Percentiles rank a stretch among this genome's conserved stretches.
Conservation (phyloP, 495 filamentous ascomycete genomes). For the Neurospora discreta region DNA sequence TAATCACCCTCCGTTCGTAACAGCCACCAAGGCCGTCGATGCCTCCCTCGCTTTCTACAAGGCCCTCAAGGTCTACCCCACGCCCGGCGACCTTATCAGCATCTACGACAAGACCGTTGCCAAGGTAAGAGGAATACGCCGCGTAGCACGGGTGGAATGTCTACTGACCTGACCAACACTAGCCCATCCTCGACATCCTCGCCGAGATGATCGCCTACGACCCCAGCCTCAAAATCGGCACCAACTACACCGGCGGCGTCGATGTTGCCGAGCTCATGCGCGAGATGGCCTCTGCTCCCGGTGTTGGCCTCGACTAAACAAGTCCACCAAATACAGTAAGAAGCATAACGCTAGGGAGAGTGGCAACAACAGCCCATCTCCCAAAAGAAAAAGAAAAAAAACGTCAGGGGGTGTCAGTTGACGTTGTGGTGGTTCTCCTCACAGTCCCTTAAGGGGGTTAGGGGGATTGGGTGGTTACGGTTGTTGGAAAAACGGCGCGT, state of each 20-base stretch:
- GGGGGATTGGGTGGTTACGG: neutral
- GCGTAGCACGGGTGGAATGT: neutral
- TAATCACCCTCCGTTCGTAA: neutral
- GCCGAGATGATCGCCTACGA: conserved; percentile 97
- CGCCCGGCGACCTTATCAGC: conserved; percentile 78
- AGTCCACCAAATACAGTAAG: neutral
- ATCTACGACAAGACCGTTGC: conserved; percentile 98
- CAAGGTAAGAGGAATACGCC: conserved; percentile 46
- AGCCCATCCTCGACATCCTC: conserved; percentile 87
- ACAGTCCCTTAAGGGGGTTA: neutral
- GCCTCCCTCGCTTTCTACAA: conserved; percentile 93
- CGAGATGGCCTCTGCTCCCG: conserved; percentile 25
- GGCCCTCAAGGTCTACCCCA: conserved; percentile 95
- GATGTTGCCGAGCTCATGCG: conserved; percentile 26
- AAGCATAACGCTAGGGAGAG: neutral
- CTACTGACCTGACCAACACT: neutral
- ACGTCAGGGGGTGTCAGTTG: neutral
- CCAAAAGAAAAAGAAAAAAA: neutral
- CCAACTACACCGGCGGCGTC: conserved; percentile 29
- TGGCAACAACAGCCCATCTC: neutral
- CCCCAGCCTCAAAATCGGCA: conserved; percentile 52
- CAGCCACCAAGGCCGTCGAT: conserved; percentile 64
- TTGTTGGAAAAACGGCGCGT: neutral
- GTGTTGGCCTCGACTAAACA: conserved; percentile 33
- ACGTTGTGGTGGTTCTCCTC: neutral